A percentile compares a stretch with the other conserved stretches of the same genome.
Evolutionary conservation across 768 basidiomycete species (phyloP).

Genomic region (Sarcodon sp.): DNA sequence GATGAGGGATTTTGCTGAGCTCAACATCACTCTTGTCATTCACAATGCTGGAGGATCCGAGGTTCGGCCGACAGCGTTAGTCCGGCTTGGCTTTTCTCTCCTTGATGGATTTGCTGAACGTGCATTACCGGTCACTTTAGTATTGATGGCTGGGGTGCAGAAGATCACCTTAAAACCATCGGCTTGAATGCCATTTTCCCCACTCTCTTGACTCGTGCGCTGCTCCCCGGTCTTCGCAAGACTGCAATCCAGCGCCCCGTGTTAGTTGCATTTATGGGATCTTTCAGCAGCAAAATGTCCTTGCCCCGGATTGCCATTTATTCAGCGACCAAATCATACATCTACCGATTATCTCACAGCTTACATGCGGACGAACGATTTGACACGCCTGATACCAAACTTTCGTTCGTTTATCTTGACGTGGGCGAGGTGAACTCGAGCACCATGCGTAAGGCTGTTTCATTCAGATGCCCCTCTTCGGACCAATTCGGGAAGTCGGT

Average conservation of each 20-base stretch:
- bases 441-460: neutral
- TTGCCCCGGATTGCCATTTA: conserved; percentile 12
- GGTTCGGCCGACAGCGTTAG: conserved; percentile 6
- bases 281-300: conserved; percentile 7
- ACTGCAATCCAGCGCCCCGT: conserved; percentile 9
- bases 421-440: conserved; percentile 13
- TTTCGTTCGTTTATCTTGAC: conserved; percentile 12
- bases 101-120: neutral
- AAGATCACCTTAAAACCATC: conserved; percentile 7
- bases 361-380: conserved; percentile 14
- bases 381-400: conserved; percentile 7
- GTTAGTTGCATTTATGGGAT: conserved; percentile 14
- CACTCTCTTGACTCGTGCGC: conserved; percentile 14
- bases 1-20: conserved; percentile 9
- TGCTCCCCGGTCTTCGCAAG: conserved; percentile 15
- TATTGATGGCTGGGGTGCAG: conserved; percentile 9
- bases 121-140: conserved; percentile 1
- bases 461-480: conserved; percentile 6
- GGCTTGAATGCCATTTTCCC: conserved; percentile 12
- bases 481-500: conserved; percentile 10
- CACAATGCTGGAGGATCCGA: conserved; percentile 13
- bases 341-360: conserved; percentile 8
- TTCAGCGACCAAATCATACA: conserved; percentile 14
- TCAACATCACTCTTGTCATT: conserved; percentile 15
- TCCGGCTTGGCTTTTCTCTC: neutral